Percentiles rank a stretch among this genome's conserved stretches.
These are phyloP conservation scores for Pelargonium fulgidum DNA, from an alignment of 441 rosid species.

Conservation along the genomic window DNA sequence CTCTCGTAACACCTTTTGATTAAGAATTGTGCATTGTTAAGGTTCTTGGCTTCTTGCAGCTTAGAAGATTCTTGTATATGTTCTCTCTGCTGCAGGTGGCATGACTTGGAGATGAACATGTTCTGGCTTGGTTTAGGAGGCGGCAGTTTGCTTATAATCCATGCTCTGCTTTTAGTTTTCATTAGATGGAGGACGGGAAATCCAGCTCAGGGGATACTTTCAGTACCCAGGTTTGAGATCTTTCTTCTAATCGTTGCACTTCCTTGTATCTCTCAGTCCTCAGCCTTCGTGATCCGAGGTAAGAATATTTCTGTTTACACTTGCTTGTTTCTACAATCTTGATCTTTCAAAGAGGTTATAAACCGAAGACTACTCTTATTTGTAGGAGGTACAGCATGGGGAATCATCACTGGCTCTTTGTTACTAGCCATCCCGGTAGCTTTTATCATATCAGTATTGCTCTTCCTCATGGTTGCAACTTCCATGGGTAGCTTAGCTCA, in stretches of 20 bases:
- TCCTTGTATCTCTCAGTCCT: slow-evolving; percentile 49
- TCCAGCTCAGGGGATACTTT: slow-evolving; percentile 33
- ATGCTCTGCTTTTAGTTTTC: slow-evolving; percentile 26
- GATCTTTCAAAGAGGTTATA: slow-evolving; percentile 7
- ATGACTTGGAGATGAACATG: slow-evolving; percentile 44
- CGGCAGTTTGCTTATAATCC: slow-evolving; percentile 33
- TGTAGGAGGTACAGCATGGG: slow-evolving; percentile 39
- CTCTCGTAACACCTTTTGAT: not conserved
- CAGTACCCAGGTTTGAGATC: slow-evolving; percentile 43
- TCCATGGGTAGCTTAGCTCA: slow-evolving; percentile 33
- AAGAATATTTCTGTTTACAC: not conserved
- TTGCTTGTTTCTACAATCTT: slow-evolving; percentile 3
- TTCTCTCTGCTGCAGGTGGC: slow-evolving; percentile 42
- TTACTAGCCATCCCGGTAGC: slow-evolving; percentile 43
- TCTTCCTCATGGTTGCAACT: slow-evolving; percentile 35
- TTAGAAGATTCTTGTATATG: slow-evolving; percentile 8
- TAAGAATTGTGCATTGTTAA: not conserved
- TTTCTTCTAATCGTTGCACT: slow-evolving; percentile 39
- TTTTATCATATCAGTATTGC: slow-evolving; percentile 33
- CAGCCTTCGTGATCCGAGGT: slow-evolving; percentile 50
- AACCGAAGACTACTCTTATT: slow-evolving; percentile 11
- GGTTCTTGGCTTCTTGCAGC: not conserved
- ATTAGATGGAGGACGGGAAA: slow-evolving; percentile 39
- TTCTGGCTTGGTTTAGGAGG: slow-evolving; percentile 48
- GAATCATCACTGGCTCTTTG: slow-evolving; percentile 42